These are phyloP conservation scores for Sedum album DNA, from an alignment of 164 flowering plant genomes.

Conservation along the genomic window DNA sequence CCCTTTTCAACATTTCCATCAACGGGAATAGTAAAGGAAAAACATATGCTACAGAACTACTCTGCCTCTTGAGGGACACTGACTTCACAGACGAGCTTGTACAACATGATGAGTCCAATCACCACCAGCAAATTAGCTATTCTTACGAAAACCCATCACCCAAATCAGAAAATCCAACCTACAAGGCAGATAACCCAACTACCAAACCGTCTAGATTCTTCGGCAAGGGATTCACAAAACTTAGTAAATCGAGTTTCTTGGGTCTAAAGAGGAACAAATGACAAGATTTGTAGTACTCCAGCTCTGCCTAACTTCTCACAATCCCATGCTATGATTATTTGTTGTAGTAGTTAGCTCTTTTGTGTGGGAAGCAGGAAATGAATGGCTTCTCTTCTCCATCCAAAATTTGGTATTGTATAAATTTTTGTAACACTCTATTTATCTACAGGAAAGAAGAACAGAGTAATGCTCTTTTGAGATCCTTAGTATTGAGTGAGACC, in stretches of 20 bases:
- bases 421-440: too few relatives aligned
- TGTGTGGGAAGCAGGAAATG: not conserved
- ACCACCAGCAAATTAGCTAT: constrained; percentile 9
- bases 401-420: too few relatives aligned
- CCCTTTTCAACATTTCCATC: constrained; percentile 33
- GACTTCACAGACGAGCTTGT: constrained; percentile 18
- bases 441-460: too few relatives aligned
- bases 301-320: not conserved
- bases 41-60: constrained; percentile 49
- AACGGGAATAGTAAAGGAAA: constrained; percentile 57
- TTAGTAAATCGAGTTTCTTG: constrained; percentile 8
- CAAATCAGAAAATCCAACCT: constrained; percentile 17
- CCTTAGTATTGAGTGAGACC: too few relatives aligned
- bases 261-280: constrained; percentile 16
- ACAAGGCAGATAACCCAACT: constrained; percentile 9
- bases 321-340: not conserved
- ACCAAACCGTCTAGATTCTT: constrained; percentile 11
- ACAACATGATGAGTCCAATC: constrained; percentile 10
- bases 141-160: not conserved
- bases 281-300: not conserved
- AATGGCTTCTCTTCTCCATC: not conserved
- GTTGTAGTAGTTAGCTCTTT: not conserved
- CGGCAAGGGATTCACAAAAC: constrained; percentile 14
- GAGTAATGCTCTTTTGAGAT: too few relatives aligned
- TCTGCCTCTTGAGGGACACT: constrained; percentile 39